phyloP scores from a whole-genome alignment of 805 yeast species.

The Suhomyces emberorum region DNA sequence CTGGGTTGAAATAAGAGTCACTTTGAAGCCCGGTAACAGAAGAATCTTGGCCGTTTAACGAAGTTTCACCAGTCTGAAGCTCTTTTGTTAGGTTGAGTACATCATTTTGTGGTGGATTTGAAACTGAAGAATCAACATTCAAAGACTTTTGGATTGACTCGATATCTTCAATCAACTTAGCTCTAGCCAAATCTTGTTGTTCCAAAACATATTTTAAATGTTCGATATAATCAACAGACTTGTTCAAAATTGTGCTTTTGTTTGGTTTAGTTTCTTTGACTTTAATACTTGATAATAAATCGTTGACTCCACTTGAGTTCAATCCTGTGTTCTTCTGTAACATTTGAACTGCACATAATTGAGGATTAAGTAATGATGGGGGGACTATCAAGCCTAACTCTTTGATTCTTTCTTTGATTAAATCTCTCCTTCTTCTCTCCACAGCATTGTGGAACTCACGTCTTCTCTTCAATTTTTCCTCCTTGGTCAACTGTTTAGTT shows the following conservation, averaged over 20 bases:
- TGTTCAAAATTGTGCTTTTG: slow-evolving; percentile 71
- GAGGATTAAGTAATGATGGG: slow-evolving; percentile 58
- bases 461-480: slow-evolving; percentile 70
- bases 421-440: slow-evolving; percentile 86
- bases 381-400: slow-evolving; percentile 83
- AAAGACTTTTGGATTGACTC: slow-evolving; percentile 2
- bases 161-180: slow-evolving; percentile 25
- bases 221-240: slow-evolving; percentile 75
- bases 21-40: not conserved
- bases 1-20: slow-evolving; percentile 17
- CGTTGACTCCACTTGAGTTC: slow-evolving; percentile 32
- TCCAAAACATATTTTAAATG: slow-evolving; percentile 61
- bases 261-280: slow-evolving; percentile 74
- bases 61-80: not conserved
- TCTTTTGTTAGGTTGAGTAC: slow-evolving; percentile 2
- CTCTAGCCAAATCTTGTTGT: slow-evolving; percentile 50
- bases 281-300: slow-evolving; percentile 36
- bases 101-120: slow-evolving; percentile 2
- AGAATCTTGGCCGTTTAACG: not conserved
- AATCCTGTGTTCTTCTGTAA: slow-evolving; percentile 31
- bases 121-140: not conserved
- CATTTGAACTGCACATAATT: slow-evolving; percentile 40
- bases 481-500: slow-evolving; percentile 47
- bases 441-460: slow-evolving; percentile 93
- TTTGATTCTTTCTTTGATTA: slow-evolving; percentile 83